These are phyloP conservation scores for Dovyalis caffra DNA, from an alignment of 345 rosid species.

Conservation along the genomic window DNA sequence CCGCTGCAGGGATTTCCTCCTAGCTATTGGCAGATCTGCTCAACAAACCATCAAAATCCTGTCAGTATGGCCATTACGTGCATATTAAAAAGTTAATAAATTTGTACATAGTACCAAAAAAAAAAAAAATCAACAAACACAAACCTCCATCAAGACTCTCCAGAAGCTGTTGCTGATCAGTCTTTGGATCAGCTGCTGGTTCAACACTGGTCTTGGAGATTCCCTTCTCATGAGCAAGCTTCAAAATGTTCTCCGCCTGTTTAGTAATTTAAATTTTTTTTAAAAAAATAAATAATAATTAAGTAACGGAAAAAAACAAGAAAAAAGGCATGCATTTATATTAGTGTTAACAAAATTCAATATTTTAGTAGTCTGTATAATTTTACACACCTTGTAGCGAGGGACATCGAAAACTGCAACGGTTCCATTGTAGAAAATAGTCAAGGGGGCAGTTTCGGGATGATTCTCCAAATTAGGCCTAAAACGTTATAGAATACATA, in stretches of 20 bases:
- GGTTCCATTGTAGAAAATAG: slow-evolving; percentile 86
- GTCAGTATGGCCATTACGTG: too few relatives aligned
- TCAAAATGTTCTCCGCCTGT: slow-evolving; percentile 61
- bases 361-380: background rate
- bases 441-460: slow-evolving; percentile 59
- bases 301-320: background rate
- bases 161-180: slow-evolving; percentile 39
- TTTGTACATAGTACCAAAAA: background rate
- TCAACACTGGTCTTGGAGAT: slow-evolving; percentile 26
- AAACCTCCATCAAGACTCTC: slow-evolving; percentile 59
- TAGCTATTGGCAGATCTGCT: slow-evolving; percentile 67
- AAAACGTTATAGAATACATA: background rate
- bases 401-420: slow-evolving; percentile 67
- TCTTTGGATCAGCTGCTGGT: slow-evolving; percentile 17
- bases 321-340: background rate
- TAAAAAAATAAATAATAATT: background rate
- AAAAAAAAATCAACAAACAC: background rate
- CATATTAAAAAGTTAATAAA: too few relatives aligned
- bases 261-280: background rate
- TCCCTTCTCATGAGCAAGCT: slow-evolving; percentile 54
- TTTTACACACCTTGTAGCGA: slow-evolving; percentile 44
- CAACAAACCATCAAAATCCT: background rate
- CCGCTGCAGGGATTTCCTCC: slow-evolving; percentile 76
- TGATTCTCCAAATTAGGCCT: slow-evolving; percentile 33
- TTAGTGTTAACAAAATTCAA: background rate